A percentile compares a stretch with the other conserved stretches of the same genome.
Conservation (phyloP, 345 rosid species). For the Reutealis trisperma region DNA sequence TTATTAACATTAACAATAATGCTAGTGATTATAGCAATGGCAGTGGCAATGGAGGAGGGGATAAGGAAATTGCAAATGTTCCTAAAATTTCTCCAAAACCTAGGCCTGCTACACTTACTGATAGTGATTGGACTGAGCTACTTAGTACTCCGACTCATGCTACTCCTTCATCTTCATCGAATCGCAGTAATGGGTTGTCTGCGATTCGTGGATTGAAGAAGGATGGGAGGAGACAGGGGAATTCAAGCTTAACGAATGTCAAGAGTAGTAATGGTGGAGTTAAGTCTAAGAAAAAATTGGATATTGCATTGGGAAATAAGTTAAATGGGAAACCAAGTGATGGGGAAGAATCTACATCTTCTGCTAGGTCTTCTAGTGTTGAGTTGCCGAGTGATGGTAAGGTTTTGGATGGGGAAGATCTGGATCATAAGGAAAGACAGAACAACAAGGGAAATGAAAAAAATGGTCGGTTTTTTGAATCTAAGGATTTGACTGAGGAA, state of each 20-base stretch:
- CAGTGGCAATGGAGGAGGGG: slow-evolving; percentile 29
- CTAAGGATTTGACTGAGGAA: slow-evolving; percentile 30
- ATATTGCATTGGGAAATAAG: slow-evolving; percentile 28
- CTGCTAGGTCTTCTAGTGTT: slow-evolving; percentile 47
- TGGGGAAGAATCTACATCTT: slow-evolving; percentile 54
- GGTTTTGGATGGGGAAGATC: slow-evolving; percentile 21
- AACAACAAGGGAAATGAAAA: slow-evolving; percentile 34
- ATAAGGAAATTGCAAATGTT: slow-evolving; percentile 33
- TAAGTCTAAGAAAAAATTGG: slow-evolving; percentile 35
- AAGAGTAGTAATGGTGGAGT: slow-evolving; percentile 33
- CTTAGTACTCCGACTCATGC: slow-evolving; percentile 52
- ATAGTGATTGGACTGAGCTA: slow-evolving; percentile 88
- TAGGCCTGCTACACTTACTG: slow-evolving; percentile 54
- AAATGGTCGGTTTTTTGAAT: slow-evolving; percentile 32
- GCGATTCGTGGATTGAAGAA: slow-evolving; percentile 46
- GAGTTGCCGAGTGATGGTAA: slow-evolving; percentile 44
- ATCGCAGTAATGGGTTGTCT: slow-evolving; percentile 44
- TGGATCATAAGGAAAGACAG: slow-evolving; percentile 32
- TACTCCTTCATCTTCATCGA: slow-evolving; percentile 28
- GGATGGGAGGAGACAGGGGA: slow-evolving; percentile 50
- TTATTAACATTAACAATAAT: neutral
- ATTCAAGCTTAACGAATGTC: slow-evolving; percentile 40
- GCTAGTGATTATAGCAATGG: neutral
- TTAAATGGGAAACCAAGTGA: slow-evolving; percentile 52
- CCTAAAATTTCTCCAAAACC: slow-evolving; percentile 30